Percentiles rank a stretch among this genome's conserved stretches.
phyloP scores from a whole-genome alignment of 2,329 filamentous ascomycete genomes.

The Tolypocladium pustulatum region DNA sequence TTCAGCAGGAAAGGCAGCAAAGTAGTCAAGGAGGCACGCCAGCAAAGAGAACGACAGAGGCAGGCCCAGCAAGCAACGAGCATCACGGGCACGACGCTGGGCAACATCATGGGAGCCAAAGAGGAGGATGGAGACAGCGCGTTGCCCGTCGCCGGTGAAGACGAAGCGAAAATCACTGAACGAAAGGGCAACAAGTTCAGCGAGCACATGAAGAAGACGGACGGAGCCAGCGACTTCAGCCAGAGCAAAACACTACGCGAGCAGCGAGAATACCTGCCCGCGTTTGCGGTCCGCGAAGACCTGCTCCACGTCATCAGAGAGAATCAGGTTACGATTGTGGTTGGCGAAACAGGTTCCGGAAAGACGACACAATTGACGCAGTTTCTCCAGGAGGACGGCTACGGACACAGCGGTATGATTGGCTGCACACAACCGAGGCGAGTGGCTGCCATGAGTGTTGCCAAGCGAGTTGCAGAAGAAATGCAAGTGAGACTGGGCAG shows the following conservation, averaged over 20 bases:
- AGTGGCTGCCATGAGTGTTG: slow-evolving; percentile 97
- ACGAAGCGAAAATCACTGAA: slow-evolving; percentile 45
- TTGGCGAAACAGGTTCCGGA: slow-evolving; percentile 93
- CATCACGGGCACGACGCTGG: slow-evolving; percentile 79
- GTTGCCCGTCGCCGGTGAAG: slow-evolving; percentile 62
- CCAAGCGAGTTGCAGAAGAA: slow-evolving; percentile 94
- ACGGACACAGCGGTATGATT: slow-evolving; percentile 78
- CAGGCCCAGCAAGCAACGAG: slow-evolving; percentile 94
- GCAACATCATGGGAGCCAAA: slow-evolving; percentile 92
- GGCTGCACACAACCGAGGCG: slow-evolving; percentile 93
- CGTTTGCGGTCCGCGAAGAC: slow-evolving; percentile 93
- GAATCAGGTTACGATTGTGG: slow-evolving; percentile 94
- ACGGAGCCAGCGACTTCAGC: slow-evolving; percentile 84
- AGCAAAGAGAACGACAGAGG: slow-evolving; percentile 85
- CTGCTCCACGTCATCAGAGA: slow-evolving; percentile 84
- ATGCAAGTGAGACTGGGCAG: slow-evolving; percentile 90
- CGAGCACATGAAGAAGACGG: slow-evolving; percentile 76
- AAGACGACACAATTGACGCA: slow-evolving; percentile 98
- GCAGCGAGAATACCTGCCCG: slow-evolving; percentile 85
- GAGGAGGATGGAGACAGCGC: slow-evolving; percentile 90
- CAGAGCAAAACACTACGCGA: slow-evolving; percentile 83
- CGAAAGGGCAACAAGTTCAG: slow-evolving; percentile 64
- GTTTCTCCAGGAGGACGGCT: slow-evolving; percentile 92
- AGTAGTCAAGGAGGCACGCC: slow-evolving; percentile 81
- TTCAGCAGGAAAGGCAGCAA: slow-evolving; percentile 92